Evolutionary conservation across 192 early-diverging fungal genomes (phyloP), one percentile per base, ranked within the genome.

Genomic region (Coemansia sp.): DNA sequence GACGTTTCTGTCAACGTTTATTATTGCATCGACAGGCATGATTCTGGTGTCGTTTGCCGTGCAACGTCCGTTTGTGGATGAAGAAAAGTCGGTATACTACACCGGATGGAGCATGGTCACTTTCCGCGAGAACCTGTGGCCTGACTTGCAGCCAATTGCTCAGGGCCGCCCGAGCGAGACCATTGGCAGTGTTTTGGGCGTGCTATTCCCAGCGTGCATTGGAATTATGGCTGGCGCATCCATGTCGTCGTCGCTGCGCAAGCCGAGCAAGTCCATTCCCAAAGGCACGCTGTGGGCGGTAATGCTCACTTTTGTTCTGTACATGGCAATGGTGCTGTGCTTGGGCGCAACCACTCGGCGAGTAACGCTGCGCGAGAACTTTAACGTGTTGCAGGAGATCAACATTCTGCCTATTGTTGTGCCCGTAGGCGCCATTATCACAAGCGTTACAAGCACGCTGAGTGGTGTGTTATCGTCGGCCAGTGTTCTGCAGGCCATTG

Each of bases 161-260:
- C 69, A 63, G 11, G 87, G 85, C 48, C 66, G 73, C 16, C 49
- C 77, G 17, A 58, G 69, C 2, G 82, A 88, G 61, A 84, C 82
- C 1, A 68, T 81, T 19, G 70, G 80, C 57, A 76, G 72, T 1
- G 82, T 88, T 12, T 85, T 90, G 49, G 83, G 85, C 49, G 80
- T 90, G 8, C 72, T 90, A 21, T 90, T 90, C 67, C 88, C 88
- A 0, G 87, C 86, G 37, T 90, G 88, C 50, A 85, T 84, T 51
- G 88, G 88, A 37, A 85, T 89, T 22, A 82, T 89, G 68, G 86
- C 88, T 16, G 88, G 89, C 19, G 89, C 87, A 0, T 87, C 87
- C 21, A 84, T 90, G 84, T 88, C 86, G n/a, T 87, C 87, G 21
- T 80, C 85, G 39, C 76, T 90, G 52, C 78, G 84, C 59, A 85